Base-by-base conservation (phyloP, 1,284 basidiomycete genomes). In the Veloboletus limbatus region DNA sequence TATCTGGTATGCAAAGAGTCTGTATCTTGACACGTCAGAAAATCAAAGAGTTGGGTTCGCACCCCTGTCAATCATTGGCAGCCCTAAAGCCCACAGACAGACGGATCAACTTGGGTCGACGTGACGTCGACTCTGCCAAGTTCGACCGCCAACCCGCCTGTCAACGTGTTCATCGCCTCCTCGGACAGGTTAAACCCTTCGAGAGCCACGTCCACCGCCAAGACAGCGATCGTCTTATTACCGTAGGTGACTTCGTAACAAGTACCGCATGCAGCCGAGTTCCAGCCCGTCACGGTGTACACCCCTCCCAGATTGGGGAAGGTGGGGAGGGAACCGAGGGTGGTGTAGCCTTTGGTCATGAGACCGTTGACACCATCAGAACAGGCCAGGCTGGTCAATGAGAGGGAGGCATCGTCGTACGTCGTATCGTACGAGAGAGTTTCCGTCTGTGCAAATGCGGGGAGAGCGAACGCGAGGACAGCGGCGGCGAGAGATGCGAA, bases 281-380 rank as follows among this genome's bases (percentile, higher is more conserved):
- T 39, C 55, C 54, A 72, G 6, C 55, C 53, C 0, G 52, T 47
- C 8, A 80, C 60, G 17, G 65, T 68, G 25, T 56, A 56, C 8
- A 67, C 69, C n/a, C 72, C 78, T 14, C 76, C 79, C 54, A 81
- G 61, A 54, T 70, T 61, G n/a, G 79, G 78, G 65, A 73, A 81
- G 25, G 45, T 61, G 22, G 76, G 74, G 35, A 82, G 65, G 14
- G 67, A 66, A 8, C 68, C 67, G 55, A 80, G 74, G 24, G 71
- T 79, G 22, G 60, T 64, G 61, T 65, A 80, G 6, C 70, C 69
- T 27, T 67, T 67, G 45, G 65, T 69, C 30, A 69, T 25, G 43
- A 81, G 70, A 14, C 65, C 67, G 31, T 70, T 34, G n/a, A 20
- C 5, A 6, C 75, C 76, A 43, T 77, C 62, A 3, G 79, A 81